These are phyloP conservation scores for Hyaloperonospora brassicae DNA, from an alignment of 352 stramenopile genomes.

Conservation along the genomic window DNA sequence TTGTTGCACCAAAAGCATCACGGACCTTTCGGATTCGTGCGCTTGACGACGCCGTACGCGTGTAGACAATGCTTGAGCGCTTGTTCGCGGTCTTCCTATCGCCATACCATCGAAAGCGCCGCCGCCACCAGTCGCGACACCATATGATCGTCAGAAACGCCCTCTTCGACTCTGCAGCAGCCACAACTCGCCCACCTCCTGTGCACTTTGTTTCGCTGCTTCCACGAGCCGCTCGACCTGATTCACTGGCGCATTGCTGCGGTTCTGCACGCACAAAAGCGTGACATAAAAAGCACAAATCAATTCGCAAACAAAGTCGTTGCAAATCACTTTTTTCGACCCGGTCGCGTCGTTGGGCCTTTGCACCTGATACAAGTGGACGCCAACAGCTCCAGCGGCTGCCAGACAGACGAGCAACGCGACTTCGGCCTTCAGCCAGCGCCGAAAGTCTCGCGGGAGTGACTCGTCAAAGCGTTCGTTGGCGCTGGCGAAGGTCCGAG, in stretches of 20 bases:
- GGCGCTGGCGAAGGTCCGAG: conserved; percentile 18
- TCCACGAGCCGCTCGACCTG: conserved; percentile 47
- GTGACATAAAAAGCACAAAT: neutral
- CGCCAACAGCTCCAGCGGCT: conserved; percentile 34
- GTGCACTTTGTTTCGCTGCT: conserved; percentile 37
- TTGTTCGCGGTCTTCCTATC: conserved; percentile 38
- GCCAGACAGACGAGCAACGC: conserved; percentile 40
- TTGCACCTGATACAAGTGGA: conserved; percentile 61
- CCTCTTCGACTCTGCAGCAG: neutral
- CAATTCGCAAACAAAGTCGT: neutral
- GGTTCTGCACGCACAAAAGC: conserved; percentile 31
- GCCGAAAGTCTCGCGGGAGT: conserved; percentile 57
- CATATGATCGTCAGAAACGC: neutral
- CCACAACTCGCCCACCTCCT: conserved; percentile 17
- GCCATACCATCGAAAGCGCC: neutral
- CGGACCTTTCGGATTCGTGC: conserved; percentile 55
- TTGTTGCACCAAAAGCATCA: neutral
- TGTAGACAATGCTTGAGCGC: conserved; percentile 64
- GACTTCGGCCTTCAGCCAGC: conserved; percentile 48
- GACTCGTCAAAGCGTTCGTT: conserved; percentile 27
- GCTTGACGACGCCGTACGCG: conserved; percentile 54
- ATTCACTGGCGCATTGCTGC: conserved; percentile 44
- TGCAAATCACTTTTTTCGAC: neutral
- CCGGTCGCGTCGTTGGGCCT: neutral
- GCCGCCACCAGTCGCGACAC: neutral